Evolutionary conservation across 2,329 filamentous ascomycete genomes (phyloP).

Genomic region (Aspergillus felis): DNA sequence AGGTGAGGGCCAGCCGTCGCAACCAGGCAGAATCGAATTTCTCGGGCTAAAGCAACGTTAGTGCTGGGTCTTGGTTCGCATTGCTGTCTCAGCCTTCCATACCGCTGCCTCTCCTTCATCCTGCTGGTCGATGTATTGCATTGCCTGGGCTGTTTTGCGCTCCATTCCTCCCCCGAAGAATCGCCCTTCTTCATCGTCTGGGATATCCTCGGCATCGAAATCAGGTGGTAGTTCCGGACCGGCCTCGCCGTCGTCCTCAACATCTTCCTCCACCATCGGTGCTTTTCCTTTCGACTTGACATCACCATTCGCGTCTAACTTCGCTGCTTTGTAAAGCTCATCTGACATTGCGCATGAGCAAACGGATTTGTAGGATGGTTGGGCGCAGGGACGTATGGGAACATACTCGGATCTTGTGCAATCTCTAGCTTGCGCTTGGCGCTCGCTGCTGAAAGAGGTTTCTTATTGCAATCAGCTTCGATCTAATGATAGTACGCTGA

Average conservation of each 20-base stretch:
- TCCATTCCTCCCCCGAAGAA: slow-evolving; percentile 94
- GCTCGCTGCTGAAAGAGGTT: slow-evolving; percentile 44
- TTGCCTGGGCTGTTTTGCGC: slow-evolving; percentile 71
- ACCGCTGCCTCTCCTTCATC: slow-evolving; percentile 51
- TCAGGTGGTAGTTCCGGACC: slow-evolving; percentile 56
- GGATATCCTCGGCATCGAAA: slow-evolving; percentile 54
- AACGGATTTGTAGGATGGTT: slow-evolving; percentile 1
- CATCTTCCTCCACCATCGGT: slow-evolving; percentile 47
- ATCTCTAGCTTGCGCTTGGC: slow-evolving; percentile 59
- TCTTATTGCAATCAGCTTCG: slow-evolving; percentile 33
- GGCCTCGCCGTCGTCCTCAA: slow-evolving; percentile 45
- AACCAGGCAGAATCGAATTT: slow-evolving; percentile 83
- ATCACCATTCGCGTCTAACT: slow-evolving; percentile 49
- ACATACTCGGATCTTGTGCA: slow-evolving; percentile 48
- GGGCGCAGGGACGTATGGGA: background rate
- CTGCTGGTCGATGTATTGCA: slow-evolving; percentile 79
- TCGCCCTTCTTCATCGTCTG: slow-evolving; percentile 83
- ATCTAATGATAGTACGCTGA: background rate
- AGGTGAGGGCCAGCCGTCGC: slow-evolving; percentile 71
- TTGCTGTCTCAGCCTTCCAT: slow-evolving; percentile 9
- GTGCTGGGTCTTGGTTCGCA: background rate
- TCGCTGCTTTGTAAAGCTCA: slow-evolving; percentile 59
- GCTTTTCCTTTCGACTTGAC: slow-evolving; percentile 45
- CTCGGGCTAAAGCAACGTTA: slow-evolving; percentile 49
- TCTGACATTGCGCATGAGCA: slow-evolving; percentile 30